Evolutionary conservation across 2,329 filamentous ascomycete genomes (phyloP), one percentile per base, ranked within the genome.

Genomic region (Aspergillus novoparasiticus): DNA sequence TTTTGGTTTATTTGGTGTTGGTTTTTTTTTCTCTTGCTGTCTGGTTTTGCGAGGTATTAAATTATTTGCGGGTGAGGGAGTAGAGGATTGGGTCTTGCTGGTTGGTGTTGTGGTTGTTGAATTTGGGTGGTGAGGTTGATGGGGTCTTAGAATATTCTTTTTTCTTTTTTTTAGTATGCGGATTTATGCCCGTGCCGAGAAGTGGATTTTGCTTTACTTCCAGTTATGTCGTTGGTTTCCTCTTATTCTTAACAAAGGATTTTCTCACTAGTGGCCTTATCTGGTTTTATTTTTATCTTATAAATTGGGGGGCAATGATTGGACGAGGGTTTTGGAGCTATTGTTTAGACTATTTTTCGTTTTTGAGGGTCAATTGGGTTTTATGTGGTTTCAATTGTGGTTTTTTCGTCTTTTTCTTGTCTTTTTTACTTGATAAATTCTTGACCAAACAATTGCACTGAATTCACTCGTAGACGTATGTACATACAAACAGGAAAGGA

Each of bases 401-500:
- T 6, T 4, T 23, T 36, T 23, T 11, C n/a, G 26, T 16, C 4
- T n/a, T 14, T 23, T 6, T 16, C 11, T n/a, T 26, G 26, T 55
- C 11, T 12, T 23, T 23, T 23, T 46, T 46, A 16, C 43, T 41
- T 41, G 21, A 19, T 19, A 26, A 9, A 10, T 8, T 41, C 53
- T 43, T 32, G 54, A 43, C 23, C 64, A 65, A 56, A 63, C 11
- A 51, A 51, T 51, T 48, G 64, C 36, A 67, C 59, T 62, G 69
- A 74, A 72, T 59, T 63, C 60, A 63, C 60, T 62, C 36, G 58
- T 67, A 69, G 64, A 68, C 66, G 71, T 78, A 78, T 76, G 75
- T 78, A 78, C 75, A 78, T 69, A 73, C 69, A 75, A 72, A 71
- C 71, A 70, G 70, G 65, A 73, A 73, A 63, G 62, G 66, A 71